Base-by-base conservation (phyloP, 331 rosid species). In the Quercus tomentella region DNA sequence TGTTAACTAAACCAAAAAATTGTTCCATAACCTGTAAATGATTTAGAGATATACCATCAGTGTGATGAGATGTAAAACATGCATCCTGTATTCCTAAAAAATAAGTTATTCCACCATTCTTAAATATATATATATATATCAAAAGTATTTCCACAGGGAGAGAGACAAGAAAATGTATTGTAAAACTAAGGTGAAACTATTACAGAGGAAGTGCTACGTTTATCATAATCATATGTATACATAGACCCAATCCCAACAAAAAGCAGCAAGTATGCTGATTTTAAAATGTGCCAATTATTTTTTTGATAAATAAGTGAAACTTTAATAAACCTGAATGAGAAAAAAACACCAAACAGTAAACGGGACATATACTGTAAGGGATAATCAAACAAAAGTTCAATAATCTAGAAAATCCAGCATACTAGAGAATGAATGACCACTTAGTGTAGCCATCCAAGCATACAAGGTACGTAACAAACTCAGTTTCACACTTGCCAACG, bases 1-100 rank as follows among this genome's bases (percentile, higher is more conserved):
- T 95, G 93, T 95, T 95, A 31, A 92, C 99, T 84, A 95, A 83
- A 78, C 92, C 91, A 80, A 95, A 95, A 88, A 93, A 92, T 61
- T 95, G 99, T 79, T 95, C 97, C 99, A 95, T 95, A 67, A 91
- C 97, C 97, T 95, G 86, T 37, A 73, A 69, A 73, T 26, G 56
- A 77, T 67, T 80, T 76, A 86, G 43, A 78, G 73, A 55, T 72
- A 63, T 69, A 61, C 76, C 74, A 41, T 67, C 70, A 37, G 28
- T 15, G 21, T 57, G 77, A 56, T 54, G 72, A 76, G 49, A 63
- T 60, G 67, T 21, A 58, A 58, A 76, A n/a, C 3, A 74, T 73
- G 23, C 18, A 82, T 71, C 61, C 23, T 26, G 52, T 63, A 67
- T 45, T 79, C 68, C 49, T 58, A 56, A 35, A 75, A 76, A 28